Conservation (phyloP, 2,329 filamentous ascomycete species). For the Penicillium sp. region DNA sequence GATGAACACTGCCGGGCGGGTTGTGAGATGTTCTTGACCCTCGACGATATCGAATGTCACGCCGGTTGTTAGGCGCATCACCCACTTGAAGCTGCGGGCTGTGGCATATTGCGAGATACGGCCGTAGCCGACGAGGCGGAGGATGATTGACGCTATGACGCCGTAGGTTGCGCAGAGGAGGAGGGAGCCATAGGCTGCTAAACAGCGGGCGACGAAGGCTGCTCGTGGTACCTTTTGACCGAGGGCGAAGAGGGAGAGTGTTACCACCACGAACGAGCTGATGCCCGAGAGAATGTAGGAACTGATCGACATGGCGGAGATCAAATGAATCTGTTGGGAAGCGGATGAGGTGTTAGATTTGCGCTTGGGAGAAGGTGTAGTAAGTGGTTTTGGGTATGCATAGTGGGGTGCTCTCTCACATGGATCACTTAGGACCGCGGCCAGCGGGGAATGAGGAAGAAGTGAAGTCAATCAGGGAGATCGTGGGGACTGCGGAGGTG, state of each 20-base stretch:
- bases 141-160: slow-evolving; percentile 70
- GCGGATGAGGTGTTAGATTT: slow-evolving; percentile 1
- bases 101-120: slow-evolving; percentile 85
- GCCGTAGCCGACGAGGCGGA: slow-evolving; percentile 73
- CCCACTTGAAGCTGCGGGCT: slow-evolving; percentile 76
- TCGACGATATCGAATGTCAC: slow-evolving; percentile 74
- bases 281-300: slow-evolving; percentile 64
- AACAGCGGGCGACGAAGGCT: slow-evolving; percentile 51
- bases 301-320: slow-evolving; percentile 62
- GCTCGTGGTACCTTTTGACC: slow-evolving; percentile 48
- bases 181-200: slow-evolving; percentile 51
- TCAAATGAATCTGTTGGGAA: slow-evolving; percentile 28
- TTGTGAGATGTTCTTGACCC: slow-evolving; percentile 67
- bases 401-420: not conserved
- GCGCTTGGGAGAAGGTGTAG: not conserved
- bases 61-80: slow-evolving; percentile 76
- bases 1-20: slow-evolving; percentile 85
- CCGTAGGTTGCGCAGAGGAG: slow-evolving; percentile 69
- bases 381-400: slow-evolving; percentile 1
- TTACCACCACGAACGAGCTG: slow-evolving; percentile 66
- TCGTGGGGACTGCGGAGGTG: slow-evolving; percentile 21
- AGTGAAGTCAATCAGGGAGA: slow-evolving; percentile 13
- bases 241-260: slow-evolving; percentile 53
- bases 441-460: slow-evolving; percentile 14
- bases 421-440: slow-evolving; percentile 3